phyloP scores from a whole-genome alignment of 352 stramenopile species.

The Pythium dissimile region DNA sequence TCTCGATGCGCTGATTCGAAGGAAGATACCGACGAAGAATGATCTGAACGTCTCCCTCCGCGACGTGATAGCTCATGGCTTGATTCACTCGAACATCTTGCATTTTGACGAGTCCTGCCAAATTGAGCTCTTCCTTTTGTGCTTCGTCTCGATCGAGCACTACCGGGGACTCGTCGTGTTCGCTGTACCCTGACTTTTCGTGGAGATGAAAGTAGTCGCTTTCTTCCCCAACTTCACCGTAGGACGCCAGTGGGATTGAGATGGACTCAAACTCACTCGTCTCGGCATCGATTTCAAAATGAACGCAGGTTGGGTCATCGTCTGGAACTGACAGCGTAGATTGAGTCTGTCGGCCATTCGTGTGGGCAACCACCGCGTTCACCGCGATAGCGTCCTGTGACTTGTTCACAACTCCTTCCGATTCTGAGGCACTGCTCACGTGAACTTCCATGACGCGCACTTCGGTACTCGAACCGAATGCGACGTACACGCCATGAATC shows the following conservation, averaged over 20 bases:
- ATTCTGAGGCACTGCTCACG: conserved; percentile 46
- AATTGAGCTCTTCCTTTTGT: conserved; percentile 66
- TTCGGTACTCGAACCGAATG: conserved; percentile 70
- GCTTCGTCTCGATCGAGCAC: conserved; percentile 69
- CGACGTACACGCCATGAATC: conserved; percentile 78
- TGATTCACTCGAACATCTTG: conserved; percentile 82
- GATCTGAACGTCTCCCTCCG: conserved; percentile 57
- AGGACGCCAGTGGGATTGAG: conserved; percentile 48
- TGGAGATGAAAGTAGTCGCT: conserved; percentile 36
- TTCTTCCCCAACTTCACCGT: conserved; percentile 47
- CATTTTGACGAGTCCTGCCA: conserved; percentile 66
- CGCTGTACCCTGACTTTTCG: conserved; percentile 50
- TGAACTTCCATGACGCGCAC: conserved; percentile 83
- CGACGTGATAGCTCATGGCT: conserved; percentile 69
- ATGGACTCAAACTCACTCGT: conserved; percentile 52
- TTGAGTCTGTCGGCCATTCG: neutral
- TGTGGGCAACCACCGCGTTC: neutral
- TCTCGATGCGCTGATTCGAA: conserved; percentile 65
- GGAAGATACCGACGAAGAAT: conserved; percentile 72
- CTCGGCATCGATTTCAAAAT: conserved; percentile 35
- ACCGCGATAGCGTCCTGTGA: neutral
- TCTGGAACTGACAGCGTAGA: conserved; percentile 18
- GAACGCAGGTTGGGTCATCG: conserved; percentile 45
- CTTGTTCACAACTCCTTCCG: neutral
- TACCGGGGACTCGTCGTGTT: conserved; percentile 55